Evolutionary conservation across 139 green algal genomes (phyloP).

Genomic region (Chlamydomonas sp.): DNA sequence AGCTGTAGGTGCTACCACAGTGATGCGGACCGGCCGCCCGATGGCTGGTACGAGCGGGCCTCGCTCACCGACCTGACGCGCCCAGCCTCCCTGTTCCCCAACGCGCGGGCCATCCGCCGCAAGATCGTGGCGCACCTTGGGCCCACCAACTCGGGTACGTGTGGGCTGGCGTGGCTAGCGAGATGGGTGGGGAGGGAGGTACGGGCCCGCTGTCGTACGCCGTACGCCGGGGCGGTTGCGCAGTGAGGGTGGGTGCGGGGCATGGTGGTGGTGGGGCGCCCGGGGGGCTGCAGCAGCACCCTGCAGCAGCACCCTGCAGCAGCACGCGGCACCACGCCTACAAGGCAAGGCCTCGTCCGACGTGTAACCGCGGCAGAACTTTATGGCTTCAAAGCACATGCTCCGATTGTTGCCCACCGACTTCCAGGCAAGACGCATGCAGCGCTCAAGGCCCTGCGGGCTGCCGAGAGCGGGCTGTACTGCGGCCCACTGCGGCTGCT

Average conservation of each 20-base stretch:
- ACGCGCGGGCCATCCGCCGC: conserved; percentile 83
- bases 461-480: conserved; percentile 86
- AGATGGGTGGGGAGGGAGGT: background rate
- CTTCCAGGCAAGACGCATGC: conserved; percentile 97
- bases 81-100: conserved; percentile 59
- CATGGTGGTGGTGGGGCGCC: background rate
- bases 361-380: background rate
- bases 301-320: background rate
- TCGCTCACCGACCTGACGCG: conserved; percentile 27
- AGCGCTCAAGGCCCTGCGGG: conserved; percentile 77
- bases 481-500: conserved; percentile 94
- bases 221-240: background rate
- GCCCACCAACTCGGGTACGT: conserved; percentile 50
- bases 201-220: background rate
- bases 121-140: conserved; percentile 90
- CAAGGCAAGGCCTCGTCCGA: no score
- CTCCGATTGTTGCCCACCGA: conserved; percentile 47
- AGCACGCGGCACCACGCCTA: background rate
- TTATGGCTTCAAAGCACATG: background rate
- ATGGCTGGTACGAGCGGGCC: background rate
- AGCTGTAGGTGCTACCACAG: background rate
- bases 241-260: background rate
- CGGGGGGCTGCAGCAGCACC: background rate
- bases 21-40: background rate
- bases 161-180: background rate